phyloP scores from a whole-genome alignment of 768 basidiomycete species.

The Naganishia friedmannii region DNA sequence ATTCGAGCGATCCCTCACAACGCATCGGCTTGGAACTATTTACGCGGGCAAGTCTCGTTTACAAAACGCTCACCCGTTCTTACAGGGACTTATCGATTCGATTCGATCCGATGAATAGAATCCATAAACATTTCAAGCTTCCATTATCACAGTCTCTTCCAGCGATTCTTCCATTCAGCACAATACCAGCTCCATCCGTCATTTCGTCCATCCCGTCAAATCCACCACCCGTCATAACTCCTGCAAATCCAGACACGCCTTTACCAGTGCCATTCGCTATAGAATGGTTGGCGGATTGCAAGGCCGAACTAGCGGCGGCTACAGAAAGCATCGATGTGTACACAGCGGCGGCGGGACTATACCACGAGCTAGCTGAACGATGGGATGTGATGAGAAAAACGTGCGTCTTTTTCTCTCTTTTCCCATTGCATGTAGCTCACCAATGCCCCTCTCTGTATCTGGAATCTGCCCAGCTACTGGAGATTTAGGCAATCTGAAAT shows the following conservation, averaged over 20 bases:
- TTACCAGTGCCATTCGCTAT: conserved; percentile 75
- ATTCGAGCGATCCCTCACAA: conserved; percentile 88
- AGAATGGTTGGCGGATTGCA: conserved; percentile 74
- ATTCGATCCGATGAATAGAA: not conserved
- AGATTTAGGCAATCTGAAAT: conserved; percentile 21
- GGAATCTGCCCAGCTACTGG: conserved; percentile 29
- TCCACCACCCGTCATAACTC: conserved; percentile 52
- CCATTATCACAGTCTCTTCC: conserved; percentile 61
- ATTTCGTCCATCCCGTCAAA: conserved; percentile 2
- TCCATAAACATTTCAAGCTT: conserved; percentile 62
- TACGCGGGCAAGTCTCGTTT: conserved; percentile 59
- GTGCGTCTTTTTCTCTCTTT: conserved; percentile 26
- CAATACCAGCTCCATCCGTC: conserved; percentile 8
- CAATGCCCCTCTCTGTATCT: conserved; percentile 17
- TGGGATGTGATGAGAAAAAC: conserved; percentile 34
- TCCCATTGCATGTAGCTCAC: not conserved
- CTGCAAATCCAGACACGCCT: conserved; percentile 66
- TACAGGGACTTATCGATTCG: conserved; percentile 10
- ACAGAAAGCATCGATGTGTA: conserved; percentile 46
- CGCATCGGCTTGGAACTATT: conserved; percentile 93
- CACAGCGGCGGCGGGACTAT: conserved; percentile 21
- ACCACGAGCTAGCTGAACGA: conserved; percentile 27
- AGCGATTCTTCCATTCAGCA: conserved; percentile 68
- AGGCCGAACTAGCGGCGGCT: conserved; percentile 57
- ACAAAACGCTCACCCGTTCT: conserved; percentile 23